Percentiles rank a stretch among this genome's conserved stretches.
These are phyloP conservation scores for Kwoniella heveanensis DNA, from an alignment of 768 basidiomycete genomes.

Conservation along the genomic window DNA sequence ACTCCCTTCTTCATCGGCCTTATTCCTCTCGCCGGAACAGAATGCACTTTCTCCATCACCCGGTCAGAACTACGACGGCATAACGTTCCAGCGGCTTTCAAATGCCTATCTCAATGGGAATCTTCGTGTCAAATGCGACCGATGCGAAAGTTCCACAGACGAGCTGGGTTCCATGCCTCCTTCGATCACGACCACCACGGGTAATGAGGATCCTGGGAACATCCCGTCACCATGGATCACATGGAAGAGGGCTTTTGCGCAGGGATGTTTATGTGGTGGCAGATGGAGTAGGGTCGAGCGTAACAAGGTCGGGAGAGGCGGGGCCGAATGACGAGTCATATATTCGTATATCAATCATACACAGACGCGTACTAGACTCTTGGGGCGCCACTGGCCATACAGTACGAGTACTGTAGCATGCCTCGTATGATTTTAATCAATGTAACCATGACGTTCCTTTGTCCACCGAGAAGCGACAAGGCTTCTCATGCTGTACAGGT, in stretches of 20 bases:
- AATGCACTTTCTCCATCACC: not conserved
- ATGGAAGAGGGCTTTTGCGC: constrained; percentile 28
- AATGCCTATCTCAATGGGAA: not conserved
- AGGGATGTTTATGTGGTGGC: constrained; percentile 43
- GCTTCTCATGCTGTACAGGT: too few relatives aligned
- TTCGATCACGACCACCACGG: too few relatives aligned
- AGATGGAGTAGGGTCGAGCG: constrained; percentile 20
- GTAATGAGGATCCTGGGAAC: not conserved
- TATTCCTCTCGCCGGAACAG: constrained; percentile 25
- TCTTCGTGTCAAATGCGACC: constrained; percentile 15
- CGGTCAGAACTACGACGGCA: constrained; percentile 23
- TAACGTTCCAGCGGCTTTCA: constrained; percentile 27
- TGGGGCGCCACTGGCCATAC: too few relatives aligned
- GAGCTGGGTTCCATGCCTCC: not conserved
- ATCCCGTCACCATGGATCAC: constrained; percentile 20
- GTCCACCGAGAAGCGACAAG: too few relatives aligned
- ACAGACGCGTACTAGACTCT: too few relatives aligned
- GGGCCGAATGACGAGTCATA: too few relatives aligned
- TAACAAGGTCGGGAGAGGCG: not conserved
- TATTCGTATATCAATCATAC: too few relatives aligned
- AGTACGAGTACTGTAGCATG: too few relatives aligned
- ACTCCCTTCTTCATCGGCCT: constrained; percentile 30
- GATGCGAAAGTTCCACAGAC: constrained; percentile 14
- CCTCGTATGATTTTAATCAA: too few relatives aligned
- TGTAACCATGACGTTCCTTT: too few relatives aligned